Base-by-base conservation (phyloP, 768 basidiomycete genomes). In the Sarcodon aspratus region DNA sequence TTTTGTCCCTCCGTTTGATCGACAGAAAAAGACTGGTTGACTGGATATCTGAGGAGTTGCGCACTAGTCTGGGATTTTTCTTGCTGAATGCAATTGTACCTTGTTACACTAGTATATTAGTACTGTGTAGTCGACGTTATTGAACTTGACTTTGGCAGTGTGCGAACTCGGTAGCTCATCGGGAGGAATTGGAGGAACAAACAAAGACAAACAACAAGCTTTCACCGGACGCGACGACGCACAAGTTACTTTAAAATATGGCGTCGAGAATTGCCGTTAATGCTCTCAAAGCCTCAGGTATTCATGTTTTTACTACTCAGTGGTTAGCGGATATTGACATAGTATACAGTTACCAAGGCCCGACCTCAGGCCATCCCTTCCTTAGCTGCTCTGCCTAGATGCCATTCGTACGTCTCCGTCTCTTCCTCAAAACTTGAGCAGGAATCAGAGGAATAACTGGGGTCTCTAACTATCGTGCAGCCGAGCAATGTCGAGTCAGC, bases 261-360 rank as follows among this genome's bases (percentile, higher is more conserved):
- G 80, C 80, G 55, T 81, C 81, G 63, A 78, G 80, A 74, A 76
- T 84, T 67, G 80, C 79, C 63, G 63, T 81, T 57, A 76, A 67
- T 70, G 69, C 81, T 45, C 67, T 85, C 61, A 71, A 78, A 66
- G 74, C 73, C 50, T 77, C 76, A 57, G 76, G 82, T 80, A 53
- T 46, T 15, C 6, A 21, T 18, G 12, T 1, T 27, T 34, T 13
- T 34, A 10, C 40, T 15, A 9, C 13, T 13, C 9, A 27, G 40
- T n/a, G 7, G 13, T 42, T 27, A 8, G 40, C 27, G 11, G 27
- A 27, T 27, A 17, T 15, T 42, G 27, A 42, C 11, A 17, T 42
- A 6, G 17, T 27, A 13, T 8, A 6, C 40, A 42, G 40, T 42
- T n/a, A 27, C 17, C 40, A 42, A 13, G 40, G 11, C 40, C 40